Evolutionary conservation across 805 yeast genomes (phyloP), one percentile per base, ranked within the genome.

Genomic region (Candida wancherniae): DNA sequence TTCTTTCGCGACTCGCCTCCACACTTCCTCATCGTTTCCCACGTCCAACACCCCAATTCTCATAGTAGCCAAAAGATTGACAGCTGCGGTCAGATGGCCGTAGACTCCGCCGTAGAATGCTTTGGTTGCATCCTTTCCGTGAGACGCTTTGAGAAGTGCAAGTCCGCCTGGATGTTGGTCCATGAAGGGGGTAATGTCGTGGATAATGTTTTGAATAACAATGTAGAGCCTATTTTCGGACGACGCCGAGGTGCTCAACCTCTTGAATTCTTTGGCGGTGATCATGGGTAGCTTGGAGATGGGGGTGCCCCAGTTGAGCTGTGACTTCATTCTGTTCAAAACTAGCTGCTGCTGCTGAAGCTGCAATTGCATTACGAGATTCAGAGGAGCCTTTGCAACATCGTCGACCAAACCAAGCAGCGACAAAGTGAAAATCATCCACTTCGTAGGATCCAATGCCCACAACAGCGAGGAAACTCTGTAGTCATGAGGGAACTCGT

Each of bases 81-180:
- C 83, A 1, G 96, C 97, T 0, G 97, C 97, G 35, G 90, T 86
- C 47, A 92, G 82, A 57, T 88, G 97, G 34, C 77, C 75, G 60
- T 88, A 88, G 9, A 88, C 97, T 3, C 95, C 97, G 14, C 97
- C 97, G 55, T 81, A 86, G 58, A 88, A 88, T 2, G 94, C 96
- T 30, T 83, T 78, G 3, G 97, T 87, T 6, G 95, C 96, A 55
- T 88, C 97, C 55, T 83, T 84, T 9, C 97, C 97, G 36, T 84
- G 79, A 2, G 94, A 84, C 0, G 92, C 78, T 42, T 67, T 67
- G 33, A 88, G 75, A 29, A 88, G 69, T 4, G 88, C 80, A 19
- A 77, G 58, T 2, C 97, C 97, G 44, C 97, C 97, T 2, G 97
- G 97, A 57, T 88, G 97, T 49, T 84, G 85, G 46, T 80, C 79